Base-by-base conservation (phyloP, 2,329 filamentous ascomycete genomes). In the Chaetothyriales sp. region DNA sequence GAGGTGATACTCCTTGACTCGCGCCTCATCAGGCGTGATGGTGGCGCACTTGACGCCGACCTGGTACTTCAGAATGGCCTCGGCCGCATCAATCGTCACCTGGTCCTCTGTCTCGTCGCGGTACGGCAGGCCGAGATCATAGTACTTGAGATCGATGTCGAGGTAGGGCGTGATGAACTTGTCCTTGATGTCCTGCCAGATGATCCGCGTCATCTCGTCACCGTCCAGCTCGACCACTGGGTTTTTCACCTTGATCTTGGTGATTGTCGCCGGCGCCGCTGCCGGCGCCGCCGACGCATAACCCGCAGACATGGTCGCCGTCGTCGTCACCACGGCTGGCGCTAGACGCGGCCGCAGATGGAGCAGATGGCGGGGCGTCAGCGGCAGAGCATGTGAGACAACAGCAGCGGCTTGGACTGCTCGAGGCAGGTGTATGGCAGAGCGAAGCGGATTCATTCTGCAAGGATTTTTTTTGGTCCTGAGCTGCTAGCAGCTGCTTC, bases 161-260 rank as follows among this genome's bases (percentile, higher is more conserved):
- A 98, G 84, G 75, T 92, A 95, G 18, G 54, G 58, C 47, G 54
- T 50, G 54, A 67, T 59, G 67, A 78, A 76, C 67, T 94, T 95
- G 75, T 97, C 86, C 80, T 95, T 95, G 80, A 98, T 98, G 71
- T 86, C 83, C 76, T 95, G 77, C 92, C 92, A 98, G 77, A 98
- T 98, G 70, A 98, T 89, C 65, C 92, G 80, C 64, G 92, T 98
- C 92, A 97, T 97, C 83, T 83, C 81, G 70, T 83, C 80, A 66
- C 90, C 90, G 69, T 97, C 90, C 65, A 97, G 81, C 77, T 97
- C 92, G 70, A 98, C 92, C 69, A 98, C 83, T 60, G 92, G 92
- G 73, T 95, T 97, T 82, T 94, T 89, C 77, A 98, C 92, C 81
- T 94, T 92, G 80, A 97, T 97, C 84, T 97, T 98, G 66, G 79